phyloP scores from a whole-genome alignment of 2,329 filamentous ascomycete species.

The Fusarium beomiforme region DNA sequence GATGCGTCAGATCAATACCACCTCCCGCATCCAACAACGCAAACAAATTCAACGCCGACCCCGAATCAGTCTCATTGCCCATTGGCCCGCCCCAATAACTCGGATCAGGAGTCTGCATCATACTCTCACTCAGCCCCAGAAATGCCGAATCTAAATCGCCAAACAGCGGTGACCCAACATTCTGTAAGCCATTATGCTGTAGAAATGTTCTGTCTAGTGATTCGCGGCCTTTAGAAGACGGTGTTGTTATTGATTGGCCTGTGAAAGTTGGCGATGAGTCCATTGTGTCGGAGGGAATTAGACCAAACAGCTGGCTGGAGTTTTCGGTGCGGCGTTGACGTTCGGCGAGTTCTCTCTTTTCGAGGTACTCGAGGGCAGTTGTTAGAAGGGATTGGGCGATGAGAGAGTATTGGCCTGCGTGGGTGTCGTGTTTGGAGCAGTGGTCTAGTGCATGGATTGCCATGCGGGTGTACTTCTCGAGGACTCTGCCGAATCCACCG shows the following conservation, averaged over 20 bases:
- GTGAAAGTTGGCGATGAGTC: slow-evolving; percentile 18
- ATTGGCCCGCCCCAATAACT: slow-evolving; percentile 51
- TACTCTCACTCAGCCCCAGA: slow-evolving; percentile 50
- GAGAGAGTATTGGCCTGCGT: slow-evolving; percentile 63
- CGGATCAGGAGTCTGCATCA: slow-evolving; percentile 55
- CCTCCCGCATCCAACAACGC: slow-evolving; percentile 61
- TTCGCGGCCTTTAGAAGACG: slow-evolving; percentile 26
- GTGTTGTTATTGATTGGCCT: slow-evolving; percentile 19
- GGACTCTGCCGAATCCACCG: slow-evolving; percentile 61
- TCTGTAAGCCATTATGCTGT: slow-evolving; percentile 43
- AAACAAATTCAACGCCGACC: slow-evolving; percentile 60
- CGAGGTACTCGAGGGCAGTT: slow-evolving; percentile 58
- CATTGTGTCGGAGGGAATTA: slow-evolving; percentile 50
- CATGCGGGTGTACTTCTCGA: slow-evolving; percentile 60
- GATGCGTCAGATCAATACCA: slow-evolving; percentile 61
- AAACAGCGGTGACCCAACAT: slow-evolving; percentile 45
- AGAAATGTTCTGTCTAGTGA: slow-evolving; percentile 43
- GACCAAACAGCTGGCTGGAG: slow-evolving; percentile 62
- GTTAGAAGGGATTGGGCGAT: slow-evolving; percentile 62
- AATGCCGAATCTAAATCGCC: slow-evolving; percentile 52
- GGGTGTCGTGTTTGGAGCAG: slow-evolving; percentile 59
- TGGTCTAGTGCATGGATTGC: slow-evolving; percentile 60
- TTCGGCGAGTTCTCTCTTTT: slow-evolving; percentile 59
- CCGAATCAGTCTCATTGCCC: slow-evolving; percentile 54
- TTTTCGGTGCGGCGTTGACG: slow-evolving; percentile 59